A percentile compares a stretch with the other conserved stretches of the same genome.
These are phyloP conservation scores for Colletotrichum sp. DNA, from an alignment of 2,329 filamentous ascomycete genomes.

Conservation along the genomic window DNA sequence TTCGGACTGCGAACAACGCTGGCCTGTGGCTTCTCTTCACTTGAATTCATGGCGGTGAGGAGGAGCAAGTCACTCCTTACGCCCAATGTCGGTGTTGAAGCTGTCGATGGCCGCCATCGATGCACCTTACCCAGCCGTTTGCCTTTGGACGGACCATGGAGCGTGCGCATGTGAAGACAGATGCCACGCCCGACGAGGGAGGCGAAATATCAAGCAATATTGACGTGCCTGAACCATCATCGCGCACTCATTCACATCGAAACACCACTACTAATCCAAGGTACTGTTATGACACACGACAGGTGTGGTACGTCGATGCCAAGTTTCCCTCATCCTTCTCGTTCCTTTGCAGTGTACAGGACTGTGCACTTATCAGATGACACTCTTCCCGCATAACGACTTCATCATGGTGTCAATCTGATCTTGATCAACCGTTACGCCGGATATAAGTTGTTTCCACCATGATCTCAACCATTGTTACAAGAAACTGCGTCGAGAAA, in stretches of 20 bases:
- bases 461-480: not conserved
- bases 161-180: not conserved
- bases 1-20: not conserved
- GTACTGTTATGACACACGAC: not conserved
- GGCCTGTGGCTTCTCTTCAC: not conserved
- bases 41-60: not conserved
- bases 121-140: not conserved
- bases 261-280: not conserved
- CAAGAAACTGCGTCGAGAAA: not conserved
- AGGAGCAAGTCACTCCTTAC: not conserved
- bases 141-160: not conserved
- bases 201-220: not conserved
- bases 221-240: not conserved
- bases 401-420: not conserved
- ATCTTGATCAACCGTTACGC: not conserved
- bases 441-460: not conserved
- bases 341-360: not conserved
- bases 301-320: not conserved
- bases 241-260: not conserved
- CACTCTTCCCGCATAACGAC: not conserved
- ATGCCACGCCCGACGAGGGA: not conserved
- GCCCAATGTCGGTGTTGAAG: not conserved
- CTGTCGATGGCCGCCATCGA: not conserved
- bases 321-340: not conserved
- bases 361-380: not conserved